A percentile compares a stretch with the other conserved stretches of the same genome.
phyloP scores from a whole-genome alignment of 1,284 basidiomycete genomes.

The Cryptococcus floricola region DNA sequence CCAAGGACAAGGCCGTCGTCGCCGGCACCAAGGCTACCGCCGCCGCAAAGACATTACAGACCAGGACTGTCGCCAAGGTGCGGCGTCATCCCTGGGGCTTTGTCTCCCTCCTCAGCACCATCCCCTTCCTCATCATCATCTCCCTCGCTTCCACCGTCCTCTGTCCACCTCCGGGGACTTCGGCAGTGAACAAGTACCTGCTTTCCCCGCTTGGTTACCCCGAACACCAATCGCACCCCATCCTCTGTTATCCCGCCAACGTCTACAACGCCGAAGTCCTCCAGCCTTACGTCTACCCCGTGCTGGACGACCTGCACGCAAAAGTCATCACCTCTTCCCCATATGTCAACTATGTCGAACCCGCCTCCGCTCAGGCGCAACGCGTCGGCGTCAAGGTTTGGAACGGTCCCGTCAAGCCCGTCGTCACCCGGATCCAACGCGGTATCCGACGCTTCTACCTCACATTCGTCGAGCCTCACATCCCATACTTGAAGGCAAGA shows the following conservation, averaged over 20 bases:
- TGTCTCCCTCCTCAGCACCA: conserved; percentile 30
- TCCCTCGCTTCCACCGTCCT: conserved; percentile 43
- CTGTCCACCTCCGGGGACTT: conserved; percentile 34
- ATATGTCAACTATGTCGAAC: conserved; percentile 30
- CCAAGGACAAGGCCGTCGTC: conserved; percentile 9
- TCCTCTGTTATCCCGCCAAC: conserved; percentile 44
- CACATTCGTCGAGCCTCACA: conserved; percentile 40
- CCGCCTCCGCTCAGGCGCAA: conserved; percentile 15
- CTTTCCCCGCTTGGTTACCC: conserved; percentile 32
- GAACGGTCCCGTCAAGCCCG: conserved; percentile 37
- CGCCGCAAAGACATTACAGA: conserved; percentile 21
- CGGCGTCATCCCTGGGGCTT: conserved; percentile 30
- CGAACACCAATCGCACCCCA: conserved; percentile 28
- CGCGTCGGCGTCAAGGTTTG: conserved; percentile 15
- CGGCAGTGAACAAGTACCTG: conserved; percentile 28
- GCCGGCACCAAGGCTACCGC: conserved; percentile 16
- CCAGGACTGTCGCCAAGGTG: conserved; percentile 19
- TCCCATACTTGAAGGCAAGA: conserved; percentile 35
- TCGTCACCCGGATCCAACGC: conserved; percentile 25
- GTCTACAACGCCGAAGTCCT: conserved; percentile 38
- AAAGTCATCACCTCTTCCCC: conserved; percentile 22
- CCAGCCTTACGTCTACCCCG: conserved; percentile 38
- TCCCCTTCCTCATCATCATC: conserved; percentile 38
- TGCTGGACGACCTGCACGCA: conserved; percentile 23
- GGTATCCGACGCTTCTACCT: conserved; percentile 34